Conservation (phyloP, 164 flowering plant genomes). For the Santalum album region DNA sequence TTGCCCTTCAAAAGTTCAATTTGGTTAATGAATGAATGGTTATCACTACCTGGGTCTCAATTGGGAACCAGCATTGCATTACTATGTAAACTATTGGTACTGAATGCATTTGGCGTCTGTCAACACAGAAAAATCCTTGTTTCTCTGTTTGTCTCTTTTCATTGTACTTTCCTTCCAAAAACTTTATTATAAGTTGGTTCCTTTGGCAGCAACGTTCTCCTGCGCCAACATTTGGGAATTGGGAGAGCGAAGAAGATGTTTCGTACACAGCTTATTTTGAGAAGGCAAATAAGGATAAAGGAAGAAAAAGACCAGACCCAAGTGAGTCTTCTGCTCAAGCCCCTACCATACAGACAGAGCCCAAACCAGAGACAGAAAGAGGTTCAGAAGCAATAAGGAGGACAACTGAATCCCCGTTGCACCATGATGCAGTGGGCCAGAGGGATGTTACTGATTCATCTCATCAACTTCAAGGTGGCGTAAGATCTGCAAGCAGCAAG, state of each 20-base stretch:
- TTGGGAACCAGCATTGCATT: too few species aligned
- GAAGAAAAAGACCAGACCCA: background rate
- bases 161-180: too few species aligned
- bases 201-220: slow-evolving; percentile 7
- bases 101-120: too few species aligned
- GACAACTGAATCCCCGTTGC: slow-evolving; percentile 9
- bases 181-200: too few species aligned
- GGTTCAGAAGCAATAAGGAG: slow-evolving; percentile 3
- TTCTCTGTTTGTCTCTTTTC: too few species aligned
- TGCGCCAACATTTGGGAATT: slow-evolving; percentile 12
- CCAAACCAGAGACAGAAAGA: background rate
- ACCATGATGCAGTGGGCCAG: background rate
- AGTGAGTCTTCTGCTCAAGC: too few species aligned
- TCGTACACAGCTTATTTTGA: slow-evolving; percentile 13
- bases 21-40: too few species aligned
- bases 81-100: too few species aligned
- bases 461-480: slow-evolving; percentile 3
- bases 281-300: slow-evolving; percentile 7
- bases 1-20: too few species aligned
- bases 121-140: too few species aligned
- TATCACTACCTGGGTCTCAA: too few species aligned
- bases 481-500: background rate
- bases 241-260: slow-evolving; percentile 12
- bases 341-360: too few species aligned
- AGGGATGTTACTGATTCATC: background rate